Percentiles rank a stretch among this genome's conserved stretches.
These are phyloP conservation scores for Chaetomium sp. DNA, from an alignment of 2,329 filamentous ascomycete genomes.

Conservation along the genomic window DNA sequence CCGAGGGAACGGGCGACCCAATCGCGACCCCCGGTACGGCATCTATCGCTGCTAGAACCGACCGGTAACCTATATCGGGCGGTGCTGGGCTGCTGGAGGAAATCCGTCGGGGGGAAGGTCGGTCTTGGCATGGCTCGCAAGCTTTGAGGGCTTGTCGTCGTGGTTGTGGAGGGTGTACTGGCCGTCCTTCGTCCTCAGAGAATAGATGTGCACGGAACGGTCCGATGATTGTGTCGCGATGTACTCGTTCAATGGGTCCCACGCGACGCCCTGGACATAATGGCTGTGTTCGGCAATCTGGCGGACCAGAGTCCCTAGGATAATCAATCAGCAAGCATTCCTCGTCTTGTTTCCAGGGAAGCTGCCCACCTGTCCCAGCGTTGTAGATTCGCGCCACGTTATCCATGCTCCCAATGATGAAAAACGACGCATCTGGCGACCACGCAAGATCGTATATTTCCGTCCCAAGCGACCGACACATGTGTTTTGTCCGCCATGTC, in stretches of 20 bases:
- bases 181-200: slow-evolving; percentile 92
- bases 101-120: slow-evolving; percentile 90
- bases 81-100: slow-evolving; percentile 92
- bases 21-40: slow-evolving; percentile 56
- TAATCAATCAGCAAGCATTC: slow-evolving; percentile 25
- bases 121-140: slow-evolving; percentile 77
- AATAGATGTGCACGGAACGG: slow-evolving; percentile 96
- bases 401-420: slow-evolving; percentile 99
- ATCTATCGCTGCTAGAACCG: slow-evolving; percentile 62
- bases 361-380: slow-evolving; percentile 72
- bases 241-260: slow-evolving; percentile 98
- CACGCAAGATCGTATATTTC: slow-evolving; percentile 98
- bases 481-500: slow-evolving; percentile 94
- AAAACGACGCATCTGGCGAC: slow-evolving; percentile 95
- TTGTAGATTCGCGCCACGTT: slow-evolving; percentile 98
- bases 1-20: slow-evolving; percentile 85
- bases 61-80: slow-evolving; percentile 72
- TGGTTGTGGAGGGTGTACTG: slow-evolving; percentile 75
- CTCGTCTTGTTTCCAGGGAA: too few species aligned
- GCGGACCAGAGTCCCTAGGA: slow-evolving; percentile 66
- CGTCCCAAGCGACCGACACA: slow-evolving; percentile 91
- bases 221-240: slow-evolving; percentile 98
- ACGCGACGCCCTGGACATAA: slow-evolving; percentile 96
- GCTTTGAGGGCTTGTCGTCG: slow-evolving; percentile 71
- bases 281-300: slow-evolving; percentile 98